Evolutionary conservation across 176 grass and related monocot species (phyloP).

Genomic region (Elymus sibiricus): DNA sequence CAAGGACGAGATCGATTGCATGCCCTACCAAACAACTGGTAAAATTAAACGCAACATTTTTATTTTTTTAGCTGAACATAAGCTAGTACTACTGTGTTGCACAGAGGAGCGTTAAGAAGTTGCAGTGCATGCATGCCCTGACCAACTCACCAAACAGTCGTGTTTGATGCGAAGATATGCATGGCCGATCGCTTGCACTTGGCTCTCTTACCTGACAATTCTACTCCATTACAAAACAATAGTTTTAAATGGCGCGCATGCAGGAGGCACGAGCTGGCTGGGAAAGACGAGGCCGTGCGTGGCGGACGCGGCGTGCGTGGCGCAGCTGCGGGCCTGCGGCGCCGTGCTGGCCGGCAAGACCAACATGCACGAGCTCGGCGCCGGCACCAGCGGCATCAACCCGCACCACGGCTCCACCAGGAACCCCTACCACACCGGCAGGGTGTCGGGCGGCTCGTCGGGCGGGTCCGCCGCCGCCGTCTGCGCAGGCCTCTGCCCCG

Average conservation of each 20-base stretch:
- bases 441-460: constrained; percentile 76
- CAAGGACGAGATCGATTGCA: constrained; percentile 91
- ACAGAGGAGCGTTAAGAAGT: no score
- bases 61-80: no score
- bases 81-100: no score
- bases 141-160: no score
- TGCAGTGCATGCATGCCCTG: no score
- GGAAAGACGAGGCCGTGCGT: constrained; percentile 44
- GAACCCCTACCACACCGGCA: constrained; percentile 63
- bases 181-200: no score
- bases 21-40: constrained; percentile 87
- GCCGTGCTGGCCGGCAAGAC: constrained; percentile 72
- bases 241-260: no score
- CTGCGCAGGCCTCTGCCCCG: constrained; percentile 72
- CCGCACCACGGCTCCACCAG: constrained; percentile 63
- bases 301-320: constrained; percentile 68
- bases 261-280: constrained; percentile 86
- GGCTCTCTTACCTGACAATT: no score
- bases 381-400: constrained; percentile 64
- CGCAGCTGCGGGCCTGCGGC: constrained; percentile 77
- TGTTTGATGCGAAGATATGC: no score
- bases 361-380: constrained; percentile 97
- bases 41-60: not conserved
- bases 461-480: constrained; percentile 83
- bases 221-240: no score